These are phyloP conservation scores for Ichthyophthirius multifiliis DNA, from an alignment of 169 alveolate species.

Conservation along the genomic window DNA sequence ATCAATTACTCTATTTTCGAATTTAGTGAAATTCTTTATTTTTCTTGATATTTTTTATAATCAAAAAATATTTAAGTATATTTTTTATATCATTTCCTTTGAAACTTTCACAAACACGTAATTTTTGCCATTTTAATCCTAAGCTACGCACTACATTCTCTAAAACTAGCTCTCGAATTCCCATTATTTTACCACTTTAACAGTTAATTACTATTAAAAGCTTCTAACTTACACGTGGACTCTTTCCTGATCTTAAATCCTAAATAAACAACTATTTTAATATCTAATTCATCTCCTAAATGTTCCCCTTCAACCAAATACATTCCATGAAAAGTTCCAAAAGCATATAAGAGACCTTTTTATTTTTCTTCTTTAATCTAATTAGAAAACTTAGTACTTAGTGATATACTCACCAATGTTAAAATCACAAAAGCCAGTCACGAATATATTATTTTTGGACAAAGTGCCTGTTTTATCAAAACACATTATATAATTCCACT, in stretches of 20 bases:
- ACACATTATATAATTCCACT: conserved; percentile 56
- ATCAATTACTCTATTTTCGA: conserved; percentile 76
- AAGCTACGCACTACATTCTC: conserved; percentile 68
- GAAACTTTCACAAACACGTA: conserved; percentile 66
- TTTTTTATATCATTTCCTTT: conserved; percentile 70
- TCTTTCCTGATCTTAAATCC: conserved; percentile 40
- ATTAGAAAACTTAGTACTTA: too few relatives aligned
- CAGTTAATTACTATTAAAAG: conserved; percentile 36
- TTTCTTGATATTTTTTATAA: conserved; percentile 39
- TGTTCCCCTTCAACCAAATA: conserved; percentile 58
- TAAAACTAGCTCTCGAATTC: conserved; percentile 69
- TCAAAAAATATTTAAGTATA: conserved; percentile 44
- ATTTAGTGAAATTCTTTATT: conserved; percentile 49
- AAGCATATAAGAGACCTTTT: background rate
- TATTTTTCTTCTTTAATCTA: background rate
- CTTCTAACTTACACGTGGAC: background rate
- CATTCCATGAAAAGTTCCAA: conserved; percentile 71
- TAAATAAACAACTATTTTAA: conserved; percentile 56
- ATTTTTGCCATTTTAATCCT: conserved; percentile 41
- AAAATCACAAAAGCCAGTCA: conserved; percentile 48
- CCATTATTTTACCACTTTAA: conserved; percentile 59
- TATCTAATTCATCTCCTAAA: conserved; percentile 75
- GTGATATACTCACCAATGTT: too few relatives aligned
- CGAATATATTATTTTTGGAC: conserved; percentile 59
- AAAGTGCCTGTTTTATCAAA: conserved; percentile 76